Base-by-base conservation (phyloP, 2,329 filamentous ascomycete species). In the Tetracladium maxilliforme region DNA sequence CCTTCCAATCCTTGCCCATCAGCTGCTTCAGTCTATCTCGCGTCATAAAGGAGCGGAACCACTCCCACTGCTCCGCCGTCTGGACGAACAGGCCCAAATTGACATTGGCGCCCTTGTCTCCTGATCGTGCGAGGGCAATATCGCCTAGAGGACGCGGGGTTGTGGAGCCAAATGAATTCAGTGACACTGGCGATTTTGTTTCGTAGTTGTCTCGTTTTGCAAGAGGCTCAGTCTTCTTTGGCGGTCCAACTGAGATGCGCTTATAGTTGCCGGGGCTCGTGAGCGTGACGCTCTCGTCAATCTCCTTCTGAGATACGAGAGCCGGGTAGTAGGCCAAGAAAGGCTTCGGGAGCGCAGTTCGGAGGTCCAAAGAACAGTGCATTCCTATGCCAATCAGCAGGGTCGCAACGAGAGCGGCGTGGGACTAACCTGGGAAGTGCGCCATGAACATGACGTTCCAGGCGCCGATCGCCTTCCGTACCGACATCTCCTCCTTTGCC, bases 1-100 rank as follows among this genome's bases (percentile, higher is more conserved):
- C 47, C 6, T 48, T 35, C 48, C 52, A 60, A 29, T 64, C 59
- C 7, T 54, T 43, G 1, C 46, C 57, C 2, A 63, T 47, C 23
- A 56, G 34, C 7, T 48, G 34, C n/a, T 44, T 41, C 27, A 62
- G 34, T 10, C 40, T 45, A 4, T 37, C 30, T 4, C 37, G 36
- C 0, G 49, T 58, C 38, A 62, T 39, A 25, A 51, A 41, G 3
- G 31, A 32, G 9, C 47, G 44, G 8, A 58, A 38, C 51, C 54
- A 59, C 1, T 50, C 37, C 32, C 47, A 63, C 24, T 51, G 48
- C 16, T 56, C 49, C 1, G 37, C 34, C 18, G 42, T 34, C 2
- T 48, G 44, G 4, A 54, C 49, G 26, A 49, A 56, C 9, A 56
- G 29, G 0, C 56, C 53, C 13, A 54, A 41, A 23, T 59, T 59